These are phyloP conservation scores for Luvunga scandens DNA, from an alignment of 345 rosid genomes.

Conservation along the genomic window DNA sequence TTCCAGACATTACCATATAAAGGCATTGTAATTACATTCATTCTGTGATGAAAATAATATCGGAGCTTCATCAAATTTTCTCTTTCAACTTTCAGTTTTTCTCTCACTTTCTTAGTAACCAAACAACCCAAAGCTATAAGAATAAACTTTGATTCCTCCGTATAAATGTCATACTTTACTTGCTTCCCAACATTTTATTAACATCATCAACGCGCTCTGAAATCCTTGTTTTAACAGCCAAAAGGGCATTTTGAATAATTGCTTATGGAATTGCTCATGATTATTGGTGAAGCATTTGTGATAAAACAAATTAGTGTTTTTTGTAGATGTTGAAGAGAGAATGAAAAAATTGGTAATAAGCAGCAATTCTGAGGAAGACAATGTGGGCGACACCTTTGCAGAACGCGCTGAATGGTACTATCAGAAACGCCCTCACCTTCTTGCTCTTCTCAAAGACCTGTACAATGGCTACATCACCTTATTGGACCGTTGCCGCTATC, in stretches of 20 bases:
- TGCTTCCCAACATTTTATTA: too few relatives aligned
- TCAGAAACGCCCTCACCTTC: slow-evolving; percentile 62
- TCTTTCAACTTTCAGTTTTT: too few relatives aligned
- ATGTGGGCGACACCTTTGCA: slow-evolving; percentile 51
- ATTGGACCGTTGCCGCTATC: slow-evolving; percentile 35
- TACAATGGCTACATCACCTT: slow-evolving; percentile 55
- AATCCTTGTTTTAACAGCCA: too few relatives aligned
- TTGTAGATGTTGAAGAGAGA: slow-evolving; percentile 52
- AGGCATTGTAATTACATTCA: too few relatives aligned
- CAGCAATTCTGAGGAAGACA: slow-evolving; percentile 28
- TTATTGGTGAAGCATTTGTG: background rate
- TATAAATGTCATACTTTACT: too few relatives aligned
- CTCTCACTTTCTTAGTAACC: too few relatives aligned
- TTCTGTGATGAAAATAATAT: too few relatives aligned
- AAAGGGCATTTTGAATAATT: background rate
- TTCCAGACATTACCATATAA: too few relatives aligned
- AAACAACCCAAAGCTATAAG: too few relatives aligned
- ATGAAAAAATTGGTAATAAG: slow-evolving; percentile 34
- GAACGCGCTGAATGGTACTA: slow-evolving; percentile 72
- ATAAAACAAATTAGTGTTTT: background rate
- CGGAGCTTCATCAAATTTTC: too few relatives aligned
- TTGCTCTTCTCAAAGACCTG: slow-evolving; percentile 55
- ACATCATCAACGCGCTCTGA: too few relatives aligned
- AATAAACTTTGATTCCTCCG: too few relatives aligned
- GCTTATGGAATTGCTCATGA: background rate